Evolutionary conservation across 768 basidiomycete species (phyloP).

Genomic region (Amanita thiersii): DNA sequence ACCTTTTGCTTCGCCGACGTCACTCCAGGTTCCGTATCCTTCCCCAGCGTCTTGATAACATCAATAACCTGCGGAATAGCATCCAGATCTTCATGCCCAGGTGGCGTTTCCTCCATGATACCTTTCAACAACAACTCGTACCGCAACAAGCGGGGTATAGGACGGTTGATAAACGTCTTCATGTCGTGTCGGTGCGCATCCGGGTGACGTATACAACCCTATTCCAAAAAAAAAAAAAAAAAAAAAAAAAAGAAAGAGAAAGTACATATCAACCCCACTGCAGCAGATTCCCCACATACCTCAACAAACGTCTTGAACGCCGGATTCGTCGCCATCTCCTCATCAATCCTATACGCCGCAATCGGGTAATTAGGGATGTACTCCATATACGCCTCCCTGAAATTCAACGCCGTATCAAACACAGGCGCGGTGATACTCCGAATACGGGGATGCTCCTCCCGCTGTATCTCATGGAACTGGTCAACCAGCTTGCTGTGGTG

Average conservation of each 20-base stretch:
- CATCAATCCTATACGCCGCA: conserved; percentile 80
- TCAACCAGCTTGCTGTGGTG: conserved; percentile 77
- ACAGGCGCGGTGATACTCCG: conserved; percentile 78
- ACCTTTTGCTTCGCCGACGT: conserved; percentile 82
- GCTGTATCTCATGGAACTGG: conserved; percentile 76
- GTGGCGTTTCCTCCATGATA: conserved; percentile 71
- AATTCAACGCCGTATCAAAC: conserved; percentile 84
- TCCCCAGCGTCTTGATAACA: conserved; percentile 77
- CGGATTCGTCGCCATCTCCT: conserved; percentile 76
- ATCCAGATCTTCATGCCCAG: conserved; percentile 69
- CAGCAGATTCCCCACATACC: conserved; percentile 29
- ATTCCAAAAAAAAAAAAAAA: not conserved
- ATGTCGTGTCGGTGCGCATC: conserved; percentile 80
- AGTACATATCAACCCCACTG: not conserved
- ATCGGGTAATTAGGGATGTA: conserved; percentile 92
- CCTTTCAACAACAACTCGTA: conserved; percentile 79
- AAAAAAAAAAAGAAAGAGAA: no score
- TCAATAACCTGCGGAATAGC: conserved; percentile 86
- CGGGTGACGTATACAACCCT: conserved; percentile 52
- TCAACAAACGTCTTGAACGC: conserved; percentile 77
- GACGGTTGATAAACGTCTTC: conserved; percentile 87
- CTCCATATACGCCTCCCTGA: conserved; percentile 87
- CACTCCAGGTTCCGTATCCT: conserved; percentile 84
- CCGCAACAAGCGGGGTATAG: conserved; percentile 80
- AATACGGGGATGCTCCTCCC: conserved; percentile 79